Conservation (phyloP, 192 early-diverging fungal genomes). For the Phlyctochytrium arcticum region DNA sequence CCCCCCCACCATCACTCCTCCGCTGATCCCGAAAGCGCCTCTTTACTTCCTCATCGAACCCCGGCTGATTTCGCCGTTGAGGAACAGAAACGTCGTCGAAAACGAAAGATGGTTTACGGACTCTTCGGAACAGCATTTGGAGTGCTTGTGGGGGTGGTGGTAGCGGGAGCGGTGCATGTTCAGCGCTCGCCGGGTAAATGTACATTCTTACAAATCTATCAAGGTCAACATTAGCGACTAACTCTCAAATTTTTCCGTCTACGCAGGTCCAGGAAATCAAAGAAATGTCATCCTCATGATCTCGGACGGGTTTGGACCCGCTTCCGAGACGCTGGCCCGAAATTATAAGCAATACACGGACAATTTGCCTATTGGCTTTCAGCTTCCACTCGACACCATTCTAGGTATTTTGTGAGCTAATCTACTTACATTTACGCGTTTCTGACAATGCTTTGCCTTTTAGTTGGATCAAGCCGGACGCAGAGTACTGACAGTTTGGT, state of each 20-base stretch:
- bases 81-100: too few species aligned
- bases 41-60: too few species aligned
- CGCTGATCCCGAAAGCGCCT: too few species aligned
- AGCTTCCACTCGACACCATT: constrained; percentile 50
- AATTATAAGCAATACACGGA: constrained; percentile 71
- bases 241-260: too few species aligned
- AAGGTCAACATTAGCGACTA: too few species aligned
- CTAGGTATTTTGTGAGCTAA: constrained; percentile 20
- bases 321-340: constrained; percentile 83
- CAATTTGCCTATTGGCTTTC: constrained; percentile 39
- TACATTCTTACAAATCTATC: too few species aligned
- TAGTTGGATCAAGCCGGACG: constrained; percentile 87
- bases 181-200: too few species aligned
- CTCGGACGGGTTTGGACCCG: constrained; percentile 92
- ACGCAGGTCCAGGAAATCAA: not conserved
- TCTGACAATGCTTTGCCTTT: constrained; percentile 40
- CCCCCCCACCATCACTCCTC: too few species aligned
- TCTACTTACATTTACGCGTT: not conserved
- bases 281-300: constrained; percentile 89
- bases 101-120: not conserved
- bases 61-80: too few species aligned
- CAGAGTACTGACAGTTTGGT: constrained; percentile 74
- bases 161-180: too few species aligned
- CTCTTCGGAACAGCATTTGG: too few species aligned
- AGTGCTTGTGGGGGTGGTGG: too few species aligned